A percentile compares a stretch with the other conserved stretches of the same genome.
These are phyloP conservation scores for Asterophora parasitica DNA, from an alignment of 768 basidiomycete genomes.

Conservation along the genomic window DNA sequence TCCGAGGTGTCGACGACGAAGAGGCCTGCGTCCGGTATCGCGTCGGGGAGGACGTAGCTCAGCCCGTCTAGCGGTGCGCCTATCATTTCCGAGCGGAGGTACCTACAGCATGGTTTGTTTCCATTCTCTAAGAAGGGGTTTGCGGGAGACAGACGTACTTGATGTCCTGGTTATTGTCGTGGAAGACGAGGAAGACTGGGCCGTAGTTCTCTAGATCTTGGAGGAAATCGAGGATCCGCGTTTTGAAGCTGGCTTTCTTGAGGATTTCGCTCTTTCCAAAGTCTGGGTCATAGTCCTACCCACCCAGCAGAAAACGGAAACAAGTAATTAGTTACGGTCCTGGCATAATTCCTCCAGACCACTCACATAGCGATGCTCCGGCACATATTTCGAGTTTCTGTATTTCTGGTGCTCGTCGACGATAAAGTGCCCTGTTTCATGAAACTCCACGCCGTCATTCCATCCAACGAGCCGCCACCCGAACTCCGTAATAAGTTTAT, in stretches of 20 bases:
- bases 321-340: no score
- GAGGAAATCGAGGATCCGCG: constrained; percentile 45
- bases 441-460: constrained; percentile 44
- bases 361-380: constrained; percentile 54
- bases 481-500: constrained; percentile 72
- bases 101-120: constrained; percentile 28
- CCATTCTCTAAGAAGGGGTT: neutral
- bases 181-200: constrained; percentile 76
- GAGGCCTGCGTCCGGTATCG: constrained; percentile 43
- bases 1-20: constrained; percentile 72
- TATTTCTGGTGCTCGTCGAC: constrained; percentile 57
- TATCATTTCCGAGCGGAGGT: constrained; percentile 46
- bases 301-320: no score
- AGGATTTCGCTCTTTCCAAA: constrained; percentile 62
- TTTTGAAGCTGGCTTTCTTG: constrained; percentile 45
- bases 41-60: constrained; percentile 54
- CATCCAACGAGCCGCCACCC: constrained; percentile 68
- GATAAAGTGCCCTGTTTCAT: constrained; percentile 55
- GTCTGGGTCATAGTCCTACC: constrained; percentile 49
- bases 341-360: no score
- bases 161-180: constrained; percentile 73
- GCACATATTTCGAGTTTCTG: constrained; percentile 59
- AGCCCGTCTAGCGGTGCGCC: constrained; percentile 49
- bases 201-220: constrained; percentile 35
- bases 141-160: constrained; percentile 40